phyloP scores from a whole-genome alignment of 495 filamentous ascomycete genomes.

The Penicillium lagena region DNA sequence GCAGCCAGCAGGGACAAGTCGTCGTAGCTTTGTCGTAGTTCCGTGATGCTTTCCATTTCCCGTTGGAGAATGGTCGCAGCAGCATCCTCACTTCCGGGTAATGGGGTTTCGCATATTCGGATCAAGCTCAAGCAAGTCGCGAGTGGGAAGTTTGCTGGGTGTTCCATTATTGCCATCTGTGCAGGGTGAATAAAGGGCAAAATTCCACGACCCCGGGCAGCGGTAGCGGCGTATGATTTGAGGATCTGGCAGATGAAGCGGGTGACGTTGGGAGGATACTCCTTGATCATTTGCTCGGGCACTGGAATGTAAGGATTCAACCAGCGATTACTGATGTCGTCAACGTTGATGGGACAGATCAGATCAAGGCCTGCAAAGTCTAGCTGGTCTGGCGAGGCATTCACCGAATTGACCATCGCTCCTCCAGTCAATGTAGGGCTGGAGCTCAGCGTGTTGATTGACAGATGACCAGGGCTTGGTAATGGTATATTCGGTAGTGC shows the following conservation, averaged over 20 bases:
- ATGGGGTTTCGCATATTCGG: slow-evolving; percentile 30
- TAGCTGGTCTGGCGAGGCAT: slow-evolving; percentile 1
- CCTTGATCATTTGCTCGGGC: slow-evolving; percentile 30
- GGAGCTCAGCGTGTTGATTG: no score
- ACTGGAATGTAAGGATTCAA: slow-evolving; percentile 35
- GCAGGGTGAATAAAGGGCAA: slow-evolving; percentile 35
- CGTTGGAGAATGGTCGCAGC: slow-evolving; percentile 24
- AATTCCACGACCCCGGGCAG: slow-evolving; percentile 28
- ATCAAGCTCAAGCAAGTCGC: slow-evolving; percentile 38
- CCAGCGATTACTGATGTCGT: slow-evolving; percentile 42
- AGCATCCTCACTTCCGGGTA: slow-evolving; percentile 31
- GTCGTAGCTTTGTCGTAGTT: slow-evolving; percentile 23
- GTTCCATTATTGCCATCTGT: slow-evolving; percentile 13
- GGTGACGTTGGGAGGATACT: slow-evolving; percentile 24
- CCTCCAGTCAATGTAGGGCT: no score
- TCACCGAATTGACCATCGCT: no score
- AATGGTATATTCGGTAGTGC: no score
- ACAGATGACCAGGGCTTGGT: no score
- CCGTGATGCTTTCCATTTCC: slow-evolving; percentile 33
- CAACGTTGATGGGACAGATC: slow-evolving; percentile 35
- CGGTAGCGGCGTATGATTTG: slow-evolving; percentile 33
- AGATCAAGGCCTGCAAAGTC: slow-evolving; percentile 23
- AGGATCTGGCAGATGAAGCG: slow-evolving; percentile 35
- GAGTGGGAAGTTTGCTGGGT: slow-evolving; percentile 20
- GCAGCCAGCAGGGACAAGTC: slow-evolving; percentile 31